Evolutionary conservation across 371 early-diverging fungal genomes (phyloP), one percentile per base, ranked within the genome.

Genomic region (Apophysomyces variabilis): DNA sequence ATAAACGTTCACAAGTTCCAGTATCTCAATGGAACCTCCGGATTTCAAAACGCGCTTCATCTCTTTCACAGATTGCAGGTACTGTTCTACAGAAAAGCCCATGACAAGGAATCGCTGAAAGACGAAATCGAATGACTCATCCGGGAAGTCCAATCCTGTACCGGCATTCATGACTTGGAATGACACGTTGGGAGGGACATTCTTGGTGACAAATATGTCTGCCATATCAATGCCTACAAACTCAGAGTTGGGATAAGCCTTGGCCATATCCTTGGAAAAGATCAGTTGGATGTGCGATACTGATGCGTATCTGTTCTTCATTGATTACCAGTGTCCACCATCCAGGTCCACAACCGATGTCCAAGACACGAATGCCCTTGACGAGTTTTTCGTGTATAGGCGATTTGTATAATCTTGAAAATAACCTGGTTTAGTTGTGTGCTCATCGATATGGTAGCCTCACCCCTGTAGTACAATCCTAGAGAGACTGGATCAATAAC

Each of bases 281-380:
- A 38, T 26, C 14, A 57, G 38, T 21, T 35, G n/a, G n/a, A 32
- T 37, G 0, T 43, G 43, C 0, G 7, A 37, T 46, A 39, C 39
- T 43, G 12, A 26, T 13, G 32, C 0, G 6, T 21, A 9, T 50
- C 16, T 14, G 59, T 60, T 44, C 21, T 47, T 47, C 13, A 18
- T 4, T 47, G 11, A 18, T 69, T 65, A 74, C 79, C 57, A 71
- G 9, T n/a, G 76, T 73, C 82, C 82, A 82, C 71, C 72, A 77
- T 11, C 79, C 82, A 54, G 82, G 82, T 3, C 82, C 82, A 70
- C 82, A 82, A 3, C 83, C 83, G 35, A 80, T 71, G 32, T 83
- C 83, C 14, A 83, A 66, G 0, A 80, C 79, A 18, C 72, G 68
- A 26, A 75, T 75, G 12, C 80, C 80, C 58, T 71, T 56, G 14